phyloP scores from a whole-genome alignment of 768 basidiomycete species.

The Tremella mesenterica region DNA sequence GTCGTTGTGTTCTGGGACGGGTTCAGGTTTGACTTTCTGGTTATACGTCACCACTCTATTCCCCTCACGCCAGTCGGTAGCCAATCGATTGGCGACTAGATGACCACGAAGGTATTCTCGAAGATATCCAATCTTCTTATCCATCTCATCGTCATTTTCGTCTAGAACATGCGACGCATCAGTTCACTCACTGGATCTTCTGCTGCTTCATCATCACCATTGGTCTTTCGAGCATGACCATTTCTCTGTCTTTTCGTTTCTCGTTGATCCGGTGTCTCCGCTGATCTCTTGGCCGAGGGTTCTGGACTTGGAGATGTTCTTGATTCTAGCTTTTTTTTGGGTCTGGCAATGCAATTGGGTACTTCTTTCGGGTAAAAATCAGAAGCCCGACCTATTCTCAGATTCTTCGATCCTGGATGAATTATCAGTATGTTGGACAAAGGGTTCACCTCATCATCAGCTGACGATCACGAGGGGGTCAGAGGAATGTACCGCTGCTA shows the following conservation, averaged over 20 bases:
- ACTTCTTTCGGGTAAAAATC: conserved; percentile 43
- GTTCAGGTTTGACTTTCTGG: conserved; percentile 70
- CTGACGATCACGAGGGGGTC: background rate
- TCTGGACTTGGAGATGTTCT: conserved; percentile 7
- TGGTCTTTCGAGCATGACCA: background rate
- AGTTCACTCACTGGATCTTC: conserved; percentile 15
- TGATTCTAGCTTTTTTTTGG: conserved; percentile 3
- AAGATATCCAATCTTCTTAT: conserved; percentile 59
- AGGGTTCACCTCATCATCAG: conserved; percentile 14
- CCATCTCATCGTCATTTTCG: conserved; percentile 44
- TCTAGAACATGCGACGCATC: background rate
- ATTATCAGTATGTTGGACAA: conserved; percentile 40
- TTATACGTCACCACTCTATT: conserved; percentile 52
- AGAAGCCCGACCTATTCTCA: conserved; percentile 44
- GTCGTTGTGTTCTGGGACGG: conserved; percentile 77
- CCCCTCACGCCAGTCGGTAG: conserved; percentile 31
- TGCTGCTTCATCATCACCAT: conserved; percentile 7
- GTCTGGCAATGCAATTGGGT: conserved; percentile 41
- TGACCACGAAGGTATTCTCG: conserved; percentile 41
- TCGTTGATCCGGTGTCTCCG: conserved; percentile 6
- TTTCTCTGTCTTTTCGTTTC: conserved; percentile 11
- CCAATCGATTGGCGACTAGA: conserved; percentile 53
- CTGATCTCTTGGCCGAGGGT: conserved; percentile 20
- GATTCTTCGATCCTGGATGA: conserved; percentile 46
- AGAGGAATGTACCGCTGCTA: background rate